Conservation (phyloP, 148 eudicot genomes). For the Polygonum maritimum region DNA sequence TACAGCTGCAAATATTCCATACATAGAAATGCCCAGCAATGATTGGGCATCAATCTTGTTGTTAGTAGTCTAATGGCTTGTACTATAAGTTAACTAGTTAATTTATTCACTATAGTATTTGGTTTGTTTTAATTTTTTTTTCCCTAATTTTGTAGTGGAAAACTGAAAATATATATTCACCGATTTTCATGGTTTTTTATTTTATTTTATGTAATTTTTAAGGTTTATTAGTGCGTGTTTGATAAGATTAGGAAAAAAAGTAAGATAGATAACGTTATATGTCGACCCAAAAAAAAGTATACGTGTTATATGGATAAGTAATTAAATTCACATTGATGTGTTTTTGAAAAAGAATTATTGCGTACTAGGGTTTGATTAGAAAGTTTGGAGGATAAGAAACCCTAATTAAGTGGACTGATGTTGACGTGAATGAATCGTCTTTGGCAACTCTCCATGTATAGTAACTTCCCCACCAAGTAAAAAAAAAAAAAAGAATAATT, state of each 20-base stretch:
- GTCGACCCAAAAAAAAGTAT: too few species aligned
- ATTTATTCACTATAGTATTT: too few species aligned
- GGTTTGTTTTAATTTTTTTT: background rate
- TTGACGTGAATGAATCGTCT: background rate
- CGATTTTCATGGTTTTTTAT: background rate
- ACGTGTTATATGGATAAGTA: too few species aligned
- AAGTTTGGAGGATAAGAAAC: constrained; percentile 4
- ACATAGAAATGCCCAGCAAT: background rate
- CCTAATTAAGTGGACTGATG: background rate
- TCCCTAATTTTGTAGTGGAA: background rate
- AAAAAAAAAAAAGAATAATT: background rate
- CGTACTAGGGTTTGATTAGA: background rate
- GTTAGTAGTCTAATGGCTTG: background rate
- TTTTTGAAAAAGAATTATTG: too few species aligned
- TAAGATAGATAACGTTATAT: too few species aligned
- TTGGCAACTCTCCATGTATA: background rate
- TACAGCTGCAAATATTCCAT: constrained; percentile 1
- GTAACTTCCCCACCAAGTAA: constrained; percentile 2
- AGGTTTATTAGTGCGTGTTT: background rate
- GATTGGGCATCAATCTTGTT: background rate
- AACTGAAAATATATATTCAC: background rate
- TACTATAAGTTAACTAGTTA: background rate
- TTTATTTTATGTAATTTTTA: too few species aligned
- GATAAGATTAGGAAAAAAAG: background rate
- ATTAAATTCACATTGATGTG: background rate